Percentiles rank a stretch among this genome's conserved stretches.
Conservation (phyloP, 192 early-diverging fungal species). For the Coemansia sp. region DNA sequence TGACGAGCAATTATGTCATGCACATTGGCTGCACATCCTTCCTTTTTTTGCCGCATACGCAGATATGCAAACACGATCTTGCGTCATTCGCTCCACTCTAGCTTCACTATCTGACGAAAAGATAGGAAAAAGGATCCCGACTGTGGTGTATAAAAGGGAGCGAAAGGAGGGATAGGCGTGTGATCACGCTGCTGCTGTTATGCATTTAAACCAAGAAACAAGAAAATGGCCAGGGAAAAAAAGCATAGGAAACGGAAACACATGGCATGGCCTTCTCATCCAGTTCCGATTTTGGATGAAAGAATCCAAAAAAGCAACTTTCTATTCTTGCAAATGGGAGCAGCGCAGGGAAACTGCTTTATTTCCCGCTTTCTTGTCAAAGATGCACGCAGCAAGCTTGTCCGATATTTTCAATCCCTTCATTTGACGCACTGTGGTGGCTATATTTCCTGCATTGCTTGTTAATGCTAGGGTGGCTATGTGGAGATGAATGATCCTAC, state of each 20-base stretch:
- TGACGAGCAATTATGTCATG: slow-evolving; percentile 5
- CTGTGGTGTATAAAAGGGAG: not conserved
- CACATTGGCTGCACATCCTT: slow-evolving; percentile 4
- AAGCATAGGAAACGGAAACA: not conserved
- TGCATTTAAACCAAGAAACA: slow-evolving; percentile 7
- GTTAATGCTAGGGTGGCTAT: slow-evolving; percentile 4
- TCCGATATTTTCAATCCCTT: not conserved
- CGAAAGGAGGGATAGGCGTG: not conserved
- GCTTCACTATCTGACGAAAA: not conserved
- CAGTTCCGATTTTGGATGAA: slow-evolving; percentile 1
- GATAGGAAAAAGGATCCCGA: slow-evolving; percentile 1
- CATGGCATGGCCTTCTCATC: slow-evolving; percentile 1
- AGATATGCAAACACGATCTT: not conserved
- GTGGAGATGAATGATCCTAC: not conserved
- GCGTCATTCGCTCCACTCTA: not conserved
- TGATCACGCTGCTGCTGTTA: slow-evolving; percentile 1
- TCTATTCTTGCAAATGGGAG: not conserved
- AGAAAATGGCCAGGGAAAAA: not conserved
- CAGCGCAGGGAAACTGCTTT: not conserved
- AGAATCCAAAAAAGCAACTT: not conserved
- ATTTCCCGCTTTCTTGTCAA: not conserved
- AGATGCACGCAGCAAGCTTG: not conserved
- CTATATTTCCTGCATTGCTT: not conserved
- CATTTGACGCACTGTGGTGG: not conserved
- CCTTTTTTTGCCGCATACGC: slow-evolving; percentile 7